Percentiles rank a stretch among this genome's conserved stretches.
Evolutionary conservation across 1,284 basidiomycete genomes (phyloP).

Genomic region (Polyporus tsugae): DNA sequence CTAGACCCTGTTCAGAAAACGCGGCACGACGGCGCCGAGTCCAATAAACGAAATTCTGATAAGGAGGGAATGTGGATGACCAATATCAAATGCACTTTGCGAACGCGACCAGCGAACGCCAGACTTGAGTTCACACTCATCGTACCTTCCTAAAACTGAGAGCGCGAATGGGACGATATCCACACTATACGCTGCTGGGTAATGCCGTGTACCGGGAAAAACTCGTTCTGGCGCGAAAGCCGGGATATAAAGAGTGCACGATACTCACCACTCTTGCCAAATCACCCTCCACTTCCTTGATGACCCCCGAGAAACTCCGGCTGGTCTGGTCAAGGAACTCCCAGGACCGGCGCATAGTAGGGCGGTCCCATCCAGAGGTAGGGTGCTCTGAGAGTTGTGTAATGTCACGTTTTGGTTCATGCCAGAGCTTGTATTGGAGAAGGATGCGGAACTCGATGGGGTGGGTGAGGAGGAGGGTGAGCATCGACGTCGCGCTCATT

Average conservation of each 20-base stretch:
- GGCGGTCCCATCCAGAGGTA: constrained; percentile 85
- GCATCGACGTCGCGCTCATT: constrained; percentile 49
- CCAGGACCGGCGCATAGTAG: constrained; percentile 92
- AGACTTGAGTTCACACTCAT: neutral
- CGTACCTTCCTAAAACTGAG: neutral
- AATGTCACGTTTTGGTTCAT: constrained; percentile 84
- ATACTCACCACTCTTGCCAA: constrained; percentile 86
- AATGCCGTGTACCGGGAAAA: neutral
- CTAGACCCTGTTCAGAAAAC: neutral
- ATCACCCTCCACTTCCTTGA: constrained; percentile 97
- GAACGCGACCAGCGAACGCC: neutral
- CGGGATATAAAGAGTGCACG: neutral
- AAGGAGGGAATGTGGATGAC: neutral
- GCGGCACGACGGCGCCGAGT: neutral
- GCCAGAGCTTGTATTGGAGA: constrained; percentile 81
- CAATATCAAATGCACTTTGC: neutral
- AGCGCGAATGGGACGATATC: neutral
- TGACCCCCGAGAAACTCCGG: constrained; percentile 92
- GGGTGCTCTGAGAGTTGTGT: constrained; percentile 73
- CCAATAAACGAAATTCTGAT: neutral
- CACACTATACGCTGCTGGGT: neutral
- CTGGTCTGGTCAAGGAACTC: constrained; percentile 89
- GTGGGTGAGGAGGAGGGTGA: constrained; percentile 74
- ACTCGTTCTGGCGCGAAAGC: neutral
- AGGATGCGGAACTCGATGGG: constrained; percentile 83